These are phyloP conservation scores for Beauveria bassiana DNA, from an alignment of 2,329 filamentous ascomycete genomes.

Conservation along the genomic window DNA sequence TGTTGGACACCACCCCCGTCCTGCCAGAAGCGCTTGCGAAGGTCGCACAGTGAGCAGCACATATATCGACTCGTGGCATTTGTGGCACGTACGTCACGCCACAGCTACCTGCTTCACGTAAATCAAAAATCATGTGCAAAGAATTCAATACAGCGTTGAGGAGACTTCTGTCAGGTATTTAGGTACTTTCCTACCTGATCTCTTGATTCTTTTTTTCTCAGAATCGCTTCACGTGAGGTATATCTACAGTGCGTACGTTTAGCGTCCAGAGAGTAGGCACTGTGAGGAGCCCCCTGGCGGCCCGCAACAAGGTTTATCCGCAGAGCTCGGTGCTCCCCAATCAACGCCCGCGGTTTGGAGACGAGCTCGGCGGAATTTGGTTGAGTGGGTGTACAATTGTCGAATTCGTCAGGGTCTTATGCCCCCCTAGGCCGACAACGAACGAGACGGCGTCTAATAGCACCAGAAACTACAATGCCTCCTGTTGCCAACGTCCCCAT, in stretches of 20 bases:
- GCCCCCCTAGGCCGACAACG: background rate
- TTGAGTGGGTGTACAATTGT: background rate
- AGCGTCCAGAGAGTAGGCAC: slow-evolving; percentile 11
- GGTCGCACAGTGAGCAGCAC: slow-evolving; percentile 8
- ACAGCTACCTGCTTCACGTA: background rate
- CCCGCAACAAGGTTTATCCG: slow-evolving; percentile 23
- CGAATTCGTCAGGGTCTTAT: background rate
- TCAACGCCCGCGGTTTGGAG: background rate
- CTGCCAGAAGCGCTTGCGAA: slow-evolving; percentile 4
- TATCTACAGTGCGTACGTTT: slow-evolving; percentile 19
- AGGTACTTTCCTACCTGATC: background rate
- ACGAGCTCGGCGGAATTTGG: background rate
- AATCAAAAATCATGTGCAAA: background rate
- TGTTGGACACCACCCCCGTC: slow-evolving; percentile 7
- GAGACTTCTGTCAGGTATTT: background rate
- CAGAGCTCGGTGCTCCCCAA: slow-evolving; percentile 3
- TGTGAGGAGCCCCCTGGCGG: slow-evolving; percentile 20
- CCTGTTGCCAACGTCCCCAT: slow-evolving; percentile 31
- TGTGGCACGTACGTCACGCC: background rate
- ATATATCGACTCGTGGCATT: background rate
- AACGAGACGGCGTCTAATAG: background rate
- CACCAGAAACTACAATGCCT: slow-evolving; percentile 26
- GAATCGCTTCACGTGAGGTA: slow-evolving; percentile 26
- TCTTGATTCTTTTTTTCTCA: slow-evolving; percentile 22
- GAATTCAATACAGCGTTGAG: background rate